Percentiles rank a stretch among this genome's conserved stretches.
Evolutionary conservation across 2,329 filamentous ascomycete species (phyloP).

Genomic region (Aspergillus sp.): DNA sequence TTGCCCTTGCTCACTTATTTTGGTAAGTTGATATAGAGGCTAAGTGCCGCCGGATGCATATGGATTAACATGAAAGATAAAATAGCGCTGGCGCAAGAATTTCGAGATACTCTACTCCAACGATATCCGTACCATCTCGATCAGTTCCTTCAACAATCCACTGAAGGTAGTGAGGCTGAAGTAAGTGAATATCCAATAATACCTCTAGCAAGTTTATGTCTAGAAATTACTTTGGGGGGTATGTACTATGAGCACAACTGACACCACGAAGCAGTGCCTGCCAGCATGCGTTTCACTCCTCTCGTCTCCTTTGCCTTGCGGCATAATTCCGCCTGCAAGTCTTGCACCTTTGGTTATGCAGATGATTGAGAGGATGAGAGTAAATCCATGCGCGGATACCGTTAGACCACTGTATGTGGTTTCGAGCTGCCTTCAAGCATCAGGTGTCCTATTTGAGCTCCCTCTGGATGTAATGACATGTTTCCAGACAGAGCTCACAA

Average conservation of each 20-base stretch:
- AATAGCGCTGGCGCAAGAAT: slow-evolving; percentile 26
- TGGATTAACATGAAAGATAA: slow-evolving; percentile 7
- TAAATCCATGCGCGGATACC: slow-evolving; percentile 31
- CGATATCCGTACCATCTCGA: slow-evolving; percentile 37
- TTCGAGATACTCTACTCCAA: slow-evolving; percentile 35
- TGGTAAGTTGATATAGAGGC: slow-evolving; percentile 34
- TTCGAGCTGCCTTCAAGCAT: slow-evolving; percentile 30
- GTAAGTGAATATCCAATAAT: slow-evolving; percentile 21
- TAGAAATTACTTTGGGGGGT: neutral
- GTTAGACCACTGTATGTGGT: slow-evolving; percentile 35
- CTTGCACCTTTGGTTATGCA: slow-evolving; percentile 34
- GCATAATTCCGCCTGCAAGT: slow-evolving; percentile 31
- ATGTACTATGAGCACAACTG: neutral
- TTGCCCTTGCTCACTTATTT: slow-evolving; percentile 51
- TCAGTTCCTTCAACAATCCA: slow-evolving; percentile 31
- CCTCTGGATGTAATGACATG: slow-evolving; percentile 34
- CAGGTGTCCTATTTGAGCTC: slow-evolving; percentile 29
- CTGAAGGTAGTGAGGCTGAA: slow-evolving; percentile 27
- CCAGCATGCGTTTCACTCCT: slow-evolving; percentile 34
- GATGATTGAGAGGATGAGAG: slow-evolving; percentile 28
- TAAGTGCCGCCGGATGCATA: neutral
- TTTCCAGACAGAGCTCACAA: slow-evolving; percentile 39
- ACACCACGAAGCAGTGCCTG: slow-evolving; percentile 25
- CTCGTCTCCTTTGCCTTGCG: slow-evolving; percentile 32
- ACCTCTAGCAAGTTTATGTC: neutral